Evolutionary conservation across 208 protist genomes (phyloP), one percentile per base, ranked within the genome.

Genomic region (Trypanosoma caninum): DNA sequence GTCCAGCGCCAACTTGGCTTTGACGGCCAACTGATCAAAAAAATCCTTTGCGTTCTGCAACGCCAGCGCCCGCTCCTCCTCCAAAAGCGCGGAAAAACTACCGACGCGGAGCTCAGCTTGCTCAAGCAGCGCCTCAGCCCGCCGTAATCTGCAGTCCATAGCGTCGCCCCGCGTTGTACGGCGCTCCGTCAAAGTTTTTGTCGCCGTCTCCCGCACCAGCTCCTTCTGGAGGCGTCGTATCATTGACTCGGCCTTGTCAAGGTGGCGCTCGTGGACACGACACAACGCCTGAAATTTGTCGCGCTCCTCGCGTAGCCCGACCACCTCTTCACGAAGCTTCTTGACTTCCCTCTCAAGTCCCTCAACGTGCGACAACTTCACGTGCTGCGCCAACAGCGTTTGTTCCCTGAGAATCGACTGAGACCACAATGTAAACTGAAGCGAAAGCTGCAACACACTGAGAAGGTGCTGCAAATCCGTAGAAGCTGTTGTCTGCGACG

Each of bases 371-470:
- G 72, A 55, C 13, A 73, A 61, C 28, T 73, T 77, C 4, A 93
- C 72, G 20, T 62, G 62, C 58, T 46, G 34, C n/a, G 74, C 74
- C n/a, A 74, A 74, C 37, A 78, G 53, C 35, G 90, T 51, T 65
- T 85, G 73, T 37, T 76, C 76, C 59, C 86, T 82, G 42, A 95
- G 59, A 8, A 95, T 60, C 3, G 74, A 71, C 67, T 93, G 89
- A n/a, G 89, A 92, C 76, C 77, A 86, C 35, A 95, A 70, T 3
- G 77, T 41, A 44, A 95, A 95, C 74, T 95, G 89, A 35, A 95
- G 67, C 16, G 71, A 58, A 4, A 76, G 60, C 59, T 95, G 89
- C 45, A 91, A 50, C 8, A 83, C 71, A 41, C 76, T 65, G 0
- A 84, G 30, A 4, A 91, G 76, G 63, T 92, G 89, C 31, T 82